Evolutionary conservation across 306 rosid species (phyloP).

Genomic region (Lathyrus tuberosus): DNA sequence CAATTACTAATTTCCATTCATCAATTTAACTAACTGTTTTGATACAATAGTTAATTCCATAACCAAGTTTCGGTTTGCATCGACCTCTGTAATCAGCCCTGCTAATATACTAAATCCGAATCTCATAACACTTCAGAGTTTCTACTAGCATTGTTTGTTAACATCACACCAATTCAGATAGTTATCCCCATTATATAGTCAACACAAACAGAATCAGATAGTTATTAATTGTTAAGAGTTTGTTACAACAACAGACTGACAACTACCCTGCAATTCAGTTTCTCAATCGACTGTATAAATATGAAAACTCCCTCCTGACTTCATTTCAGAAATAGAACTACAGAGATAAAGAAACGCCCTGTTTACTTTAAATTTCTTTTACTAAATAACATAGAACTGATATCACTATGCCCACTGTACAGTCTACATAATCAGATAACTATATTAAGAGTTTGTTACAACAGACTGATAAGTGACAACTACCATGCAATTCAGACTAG

Average conservation of each 20-base stretch:
- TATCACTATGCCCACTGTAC: not conserved
- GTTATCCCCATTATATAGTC: not conserved
- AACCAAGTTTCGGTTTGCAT: too few species aligned
- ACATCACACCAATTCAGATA: too few species aligned
- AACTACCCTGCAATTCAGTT: too few species aligned
- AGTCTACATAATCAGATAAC: not conserved
- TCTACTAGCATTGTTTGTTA: too few species aligned
- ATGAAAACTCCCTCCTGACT: not conserved
- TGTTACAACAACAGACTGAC: not conserved
- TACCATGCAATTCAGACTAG: not conserved
- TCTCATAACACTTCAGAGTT: too few species aligned
- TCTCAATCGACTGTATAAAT: not conserved
- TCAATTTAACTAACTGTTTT: too few species aligned
- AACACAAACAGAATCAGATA: constrained; percentile 12
- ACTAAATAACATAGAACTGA: not conserved
- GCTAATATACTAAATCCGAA: too few species aligned
- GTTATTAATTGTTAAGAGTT: not conserved
- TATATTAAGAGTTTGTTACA: not conserved
- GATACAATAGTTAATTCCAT: too few species aligned
- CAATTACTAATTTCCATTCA: too few species aligned
- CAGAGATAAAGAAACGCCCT: not conserved
- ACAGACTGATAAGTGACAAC: not conserved
- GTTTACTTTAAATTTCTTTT: not conserved
- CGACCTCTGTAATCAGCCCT: too few species aligned
- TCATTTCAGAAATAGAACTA: not conserved